Evolutionary conservation across 371 early-diverging fungal genomes (phyloP).

Genomic region (Funneliformis caledonium): DNA sequence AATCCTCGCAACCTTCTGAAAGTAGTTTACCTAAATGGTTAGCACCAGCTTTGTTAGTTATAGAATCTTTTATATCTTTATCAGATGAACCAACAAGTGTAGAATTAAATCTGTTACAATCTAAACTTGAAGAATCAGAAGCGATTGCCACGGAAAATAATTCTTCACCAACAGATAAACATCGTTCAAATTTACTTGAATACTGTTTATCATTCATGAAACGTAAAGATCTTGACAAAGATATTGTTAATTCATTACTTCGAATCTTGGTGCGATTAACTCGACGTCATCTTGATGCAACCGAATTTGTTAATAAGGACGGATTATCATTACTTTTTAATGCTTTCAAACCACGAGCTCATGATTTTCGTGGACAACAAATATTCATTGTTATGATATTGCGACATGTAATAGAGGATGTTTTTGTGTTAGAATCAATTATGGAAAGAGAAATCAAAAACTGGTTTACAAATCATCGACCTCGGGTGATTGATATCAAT

Average conservation of each 20-base stretch:
- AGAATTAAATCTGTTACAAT: conserved; percentile 39
- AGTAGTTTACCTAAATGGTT: conserved; percentile 59
- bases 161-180: conserved; percentile 44
- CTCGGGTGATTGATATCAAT: conserved; percentile 72
- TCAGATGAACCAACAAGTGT: conserved; percentile 64
- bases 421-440: conserved; percentile 61
- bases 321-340: conserved; percentile 68
- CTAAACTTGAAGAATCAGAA: conserved; percentile 46
- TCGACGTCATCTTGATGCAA: conserved; percentile 64
- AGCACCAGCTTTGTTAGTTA: conserved; percentile 66
- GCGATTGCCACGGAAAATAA: conserved; percentile 45
- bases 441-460: conserved; percentile 80
- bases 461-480: conserved; percentile 75
- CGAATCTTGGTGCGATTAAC: conserved; percentile 84
- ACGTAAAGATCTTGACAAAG: conserved; percentile 54
- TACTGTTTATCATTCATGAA: conserved; percentile 55
- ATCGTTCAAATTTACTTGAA: conserved; percentile 51
- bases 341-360: conserved; percentile 52
- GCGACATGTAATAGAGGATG: conserved; percentile 85
- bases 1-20: neutral
- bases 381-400: conserved; percentile 80
- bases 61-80: conserved; percentile 69
- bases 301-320: conserved; percentile 68
- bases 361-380: conserved; percentile 73
- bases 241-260: conserved; percentile 46